phyloP scores from a whole-genome alignment of 1,139 yeast species.

The Scheffersomyces quercinus region DNA sequence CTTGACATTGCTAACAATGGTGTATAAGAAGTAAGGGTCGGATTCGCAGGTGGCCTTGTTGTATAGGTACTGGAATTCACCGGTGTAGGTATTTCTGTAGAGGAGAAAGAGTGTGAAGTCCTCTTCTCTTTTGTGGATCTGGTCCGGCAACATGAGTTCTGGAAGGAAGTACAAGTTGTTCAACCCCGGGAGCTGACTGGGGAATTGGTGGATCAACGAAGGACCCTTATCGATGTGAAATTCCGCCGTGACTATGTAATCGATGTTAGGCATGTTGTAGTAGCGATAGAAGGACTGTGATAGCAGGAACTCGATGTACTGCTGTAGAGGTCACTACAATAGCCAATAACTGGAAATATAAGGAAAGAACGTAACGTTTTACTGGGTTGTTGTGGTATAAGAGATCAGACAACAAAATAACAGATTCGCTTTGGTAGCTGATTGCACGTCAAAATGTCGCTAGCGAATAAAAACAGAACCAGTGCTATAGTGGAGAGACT shows the following conservation, averaged over 20 bases:
- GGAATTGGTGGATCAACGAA: slow-evolving; percentile 49
- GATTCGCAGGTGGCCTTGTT: slow-evolving; percentile 32
- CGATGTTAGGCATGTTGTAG: slow-evolving; percentile 27
- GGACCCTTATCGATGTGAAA: slow-evolving; percentile 62
- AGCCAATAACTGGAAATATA: no score
- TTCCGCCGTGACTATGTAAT: slow-evolving; percentile 54
- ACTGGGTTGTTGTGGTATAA: no score
- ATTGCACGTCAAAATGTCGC: no score
- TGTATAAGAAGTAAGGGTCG: slow-evolving; percentile 53
- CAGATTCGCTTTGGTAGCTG: no score
- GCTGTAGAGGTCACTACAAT: no score
- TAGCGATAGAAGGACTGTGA: background rate
- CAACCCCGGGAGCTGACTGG: slow-evolving; percentile 46
- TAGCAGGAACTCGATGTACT: no score
- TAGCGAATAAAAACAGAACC: no score
- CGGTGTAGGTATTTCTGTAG: slow-evolving; percentile 39
- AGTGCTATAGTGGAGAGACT: no score
- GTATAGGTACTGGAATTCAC: slow-evolving; percentile 43
- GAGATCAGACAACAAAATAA: no score
- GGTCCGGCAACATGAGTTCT: slow-evolving; percentile 67
- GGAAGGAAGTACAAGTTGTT: slow-evolving; percentile 42
- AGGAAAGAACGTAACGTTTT: no score
- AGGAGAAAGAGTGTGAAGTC: slow-evolving; percentile 62
- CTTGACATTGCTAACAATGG: slow-evolving; percentile 54
- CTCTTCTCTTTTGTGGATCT: slow-evolving; percentile 58